A percentile compares a stretch with the other conserved stretches of the same genome.
These are phyloP conservation scores for Barnettozyma wickerhamii DNA, from an alignment of 805 yeast genomes.

Conservation along the genomic window DNA sequence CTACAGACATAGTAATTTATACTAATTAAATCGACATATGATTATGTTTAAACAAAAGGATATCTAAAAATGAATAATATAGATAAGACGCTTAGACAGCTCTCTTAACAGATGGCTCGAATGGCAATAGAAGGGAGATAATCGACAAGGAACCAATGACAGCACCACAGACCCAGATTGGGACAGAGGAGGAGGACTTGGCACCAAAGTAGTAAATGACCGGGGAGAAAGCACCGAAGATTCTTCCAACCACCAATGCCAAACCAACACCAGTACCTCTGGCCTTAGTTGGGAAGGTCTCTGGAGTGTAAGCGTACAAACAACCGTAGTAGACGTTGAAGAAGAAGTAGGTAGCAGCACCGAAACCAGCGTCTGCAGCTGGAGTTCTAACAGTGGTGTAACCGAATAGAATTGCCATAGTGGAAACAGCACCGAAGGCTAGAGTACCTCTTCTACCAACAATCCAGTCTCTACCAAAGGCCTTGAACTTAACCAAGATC, in stretches of 20 bases:
- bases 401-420: constrained; percentile 57
- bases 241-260: constrained; percentile 48
- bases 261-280: constrained; percentile 60
- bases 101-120: constrained; percentile 42
- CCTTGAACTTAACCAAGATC: constrained; percentile 16
- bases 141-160: constrained; percentile 45
- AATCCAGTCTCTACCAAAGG: constrained; percentile 6
- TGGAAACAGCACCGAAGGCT: constrained; percentile 44
- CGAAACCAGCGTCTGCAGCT: constrained; percentile 45
- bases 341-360: constrained; percentile 44
- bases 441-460: constrained; percentile 58
- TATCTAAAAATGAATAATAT: too few species aligned
- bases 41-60: too few species aligned
- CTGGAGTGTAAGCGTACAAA: constrained; percentile 64
- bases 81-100: constrained; percentile 24
- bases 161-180: constrained; percentile 59
- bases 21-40: too few species aligned
- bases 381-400: constrained; percentile 58
- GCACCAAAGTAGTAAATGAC: constrained; percentile 46
- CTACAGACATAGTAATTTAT: too few species aligned
- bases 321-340: constrained; percentile 51
- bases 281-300: constrained; percentile 48
- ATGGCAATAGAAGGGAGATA: constrained; percentile 42
- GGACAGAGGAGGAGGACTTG: constrained; percentile 46
- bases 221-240: constrained; percentile 55